A percentile compares a stretch with the other conserved stretches of the same genome.
Evolutionary conservation across 768 basidiomycete genomes (phyloP).

Genomic region (Mycena galopus): DNA sequence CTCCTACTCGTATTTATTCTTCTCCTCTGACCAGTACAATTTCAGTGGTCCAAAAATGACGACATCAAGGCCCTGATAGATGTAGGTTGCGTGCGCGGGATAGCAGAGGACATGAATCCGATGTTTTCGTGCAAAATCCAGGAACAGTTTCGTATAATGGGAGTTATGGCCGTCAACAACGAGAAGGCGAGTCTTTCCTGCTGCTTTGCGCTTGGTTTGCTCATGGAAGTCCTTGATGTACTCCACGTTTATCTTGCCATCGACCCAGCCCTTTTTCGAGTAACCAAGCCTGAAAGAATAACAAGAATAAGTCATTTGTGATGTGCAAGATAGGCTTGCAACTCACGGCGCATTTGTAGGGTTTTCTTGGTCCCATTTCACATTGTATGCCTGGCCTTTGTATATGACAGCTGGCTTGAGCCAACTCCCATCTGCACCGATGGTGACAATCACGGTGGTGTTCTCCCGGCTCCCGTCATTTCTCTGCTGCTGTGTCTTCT

Average conservation of each 20-base stretch:
- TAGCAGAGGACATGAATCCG: slow-evolving; percentile 59
- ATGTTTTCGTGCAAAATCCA: slow-evolving; percentile 51
- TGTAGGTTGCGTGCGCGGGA: too few relatives aligned
- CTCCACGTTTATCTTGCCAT: slow-evolving; percentile 51
- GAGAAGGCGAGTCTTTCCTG: slow-evolving; percentile 46
- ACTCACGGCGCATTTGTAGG: slow-evolving; percentile 8
- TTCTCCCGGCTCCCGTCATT: slow-evolving; percentile 14
- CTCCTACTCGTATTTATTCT: too few relatives aligned
- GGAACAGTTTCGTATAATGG: slow-evolving; percentile 56
- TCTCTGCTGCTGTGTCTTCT: slow-evolving; percentile 16
- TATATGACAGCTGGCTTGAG: slow-evolving; percentile 18
- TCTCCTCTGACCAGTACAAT: too few relatives aligned
- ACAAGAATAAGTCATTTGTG: background rate
- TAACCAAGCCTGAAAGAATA: slow-evolving; percentile 46
- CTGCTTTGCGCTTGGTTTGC: slow-evolving; percentile 51
- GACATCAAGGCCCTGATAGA: slow-evolving; percentile 62
- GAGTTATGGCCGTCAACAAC: slow-evolving; percentile 63
- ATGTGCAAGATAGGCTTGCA: background rate
- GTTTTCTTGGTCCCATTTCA: slow-evolving; percentile 21
- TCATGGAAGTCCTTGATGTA: slow-evolving; percentile 57
- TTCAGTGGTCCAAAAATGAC: too few relatives aligned
- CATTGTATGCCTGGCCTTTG: slow-evolving; percentile 25
- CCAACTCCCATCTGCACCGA: background rate
- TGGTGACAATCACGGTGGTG: slow-evolving; percentile 16
- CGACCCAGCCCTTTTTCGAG: too few relatives aligned